These are phyloP conservation scores for Salix caprea DNA, from an alignment of 345 rosid species.

Conservation along the genomic window DNA sequence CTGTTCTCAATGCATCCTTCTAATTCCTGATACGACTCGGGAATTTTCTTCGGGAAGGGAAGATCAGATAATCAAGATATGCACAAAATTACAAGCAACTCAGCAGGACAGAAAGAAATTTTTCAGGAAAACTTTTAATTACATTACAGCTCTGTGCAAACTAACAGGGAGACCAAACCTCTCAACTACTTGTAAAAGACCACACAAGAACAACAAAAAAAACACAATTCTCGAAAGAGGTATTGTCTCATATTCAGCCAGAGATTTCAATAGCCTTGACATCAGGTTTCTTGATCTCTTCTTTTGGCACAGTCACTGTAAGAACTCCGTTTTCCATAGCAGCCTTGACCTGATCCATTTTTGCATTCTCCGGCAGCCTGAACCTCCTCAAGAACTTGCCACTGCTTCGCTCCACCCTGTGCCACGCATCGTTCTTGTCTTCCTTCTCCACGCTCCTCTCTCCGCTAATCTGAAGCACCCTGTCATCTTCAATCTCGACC, in stretches of 20 bases:
- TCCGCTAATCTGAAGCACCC: conserved; percentile 16
- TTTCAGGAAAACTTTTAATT: no score
- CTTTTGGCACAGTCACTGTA: conserved; percentile 10
- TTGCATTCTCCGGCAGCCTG: conserved; percentile 11
- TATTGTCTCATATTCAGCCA: neutral
- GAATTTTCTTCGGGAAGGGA: no score
- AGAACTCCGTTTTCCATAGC: conserved; percentile 14
- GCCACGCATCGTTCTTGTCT: conserved; percentile 13
- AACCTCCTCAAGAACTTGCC: conserved; percentile 15
- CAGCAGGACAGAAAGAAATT: no score
- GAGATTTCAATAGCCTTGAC: neutral
- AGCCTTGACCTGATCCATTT: conserved; percentile 12
- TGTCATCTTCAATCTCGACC: conserved; percentile 10
- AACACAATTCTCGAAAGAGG: no score
- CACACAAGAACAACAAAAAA: no score
- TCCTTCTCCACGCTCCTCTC: conserved; percentile 14
- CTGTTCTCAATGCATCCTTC: no score
- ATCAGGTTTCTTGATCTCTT: conserved; percentile 3
- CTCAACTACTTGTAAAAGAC: no score
- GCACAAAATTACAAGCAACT: no score
- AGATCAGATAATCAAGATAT: no score
- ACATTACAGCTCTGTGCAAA: no score
- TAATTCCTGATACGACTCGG: no score
- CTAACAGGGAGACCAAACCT: no score
- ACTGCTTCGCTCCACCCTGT: conserved; percentile 11